Conservation (phyloP, 108 stramenopile genomes). For the Halocafeteria seosinensis region DNA sequence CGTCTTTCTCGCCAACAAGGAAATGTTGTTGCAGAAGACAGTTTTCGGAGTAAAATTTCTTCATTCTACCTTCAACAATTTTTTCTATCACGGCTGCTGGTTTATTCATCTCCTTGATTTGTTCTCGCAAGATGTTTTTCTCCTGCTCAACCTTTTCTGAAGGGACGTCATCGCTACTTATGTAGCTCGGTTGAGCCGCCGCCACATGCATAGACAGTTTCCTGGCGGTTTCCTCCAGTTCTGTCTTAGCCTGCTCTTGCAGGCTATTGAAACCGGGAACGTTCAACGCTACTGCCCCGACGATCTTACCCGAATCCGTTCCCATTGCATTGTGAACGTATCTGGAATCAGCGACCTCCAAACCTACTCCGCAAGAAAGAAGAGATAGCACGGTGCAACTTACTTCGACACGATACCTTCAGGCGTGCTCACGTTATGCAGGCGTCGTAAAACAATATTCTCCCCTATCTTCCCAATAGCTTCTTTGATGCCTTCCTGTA, state of each 20-base stretch:
- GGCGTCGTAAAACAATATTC: not conserved
- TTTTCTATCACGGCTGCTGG: not conserved
- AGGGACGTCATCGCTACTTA: not conserved
- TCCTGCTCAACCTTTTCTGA: not conserved
- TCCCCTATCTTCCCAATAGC: not conserved
- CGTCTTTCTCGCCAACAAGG: not conserved
- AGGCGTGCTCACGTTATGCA: not conserved
- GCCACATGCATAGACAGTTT: not conserved
- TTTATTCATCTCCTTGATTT: not conserved
- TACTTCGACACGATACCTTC: not conserved
- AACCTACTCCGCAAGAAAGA: no score
- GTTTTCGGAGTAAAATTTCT: not conserved
- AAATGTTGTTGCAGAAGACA: not conserved
- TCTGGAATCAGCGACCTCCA: not conserved
- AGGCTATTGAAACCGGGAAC: not conserved
- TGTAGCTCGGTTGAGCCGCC: not conserved
- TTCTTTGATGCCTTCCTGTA: not conserved
- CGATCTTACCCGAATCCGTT: not conserved
- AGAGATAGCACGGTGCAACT: no score
- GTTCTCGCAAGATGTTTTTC: not conserved
- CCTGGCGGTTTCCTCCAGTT: not conserved
- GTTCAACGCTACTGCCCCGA: not conserved
- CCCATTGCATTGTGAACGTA: not conserved
- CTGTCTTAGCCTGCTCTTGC: not conserved
- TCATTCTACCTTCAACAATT: not conserved